Conservation (phyloP, 73 alveolate genomes). For the Paramecium octaurelia region DNA sequence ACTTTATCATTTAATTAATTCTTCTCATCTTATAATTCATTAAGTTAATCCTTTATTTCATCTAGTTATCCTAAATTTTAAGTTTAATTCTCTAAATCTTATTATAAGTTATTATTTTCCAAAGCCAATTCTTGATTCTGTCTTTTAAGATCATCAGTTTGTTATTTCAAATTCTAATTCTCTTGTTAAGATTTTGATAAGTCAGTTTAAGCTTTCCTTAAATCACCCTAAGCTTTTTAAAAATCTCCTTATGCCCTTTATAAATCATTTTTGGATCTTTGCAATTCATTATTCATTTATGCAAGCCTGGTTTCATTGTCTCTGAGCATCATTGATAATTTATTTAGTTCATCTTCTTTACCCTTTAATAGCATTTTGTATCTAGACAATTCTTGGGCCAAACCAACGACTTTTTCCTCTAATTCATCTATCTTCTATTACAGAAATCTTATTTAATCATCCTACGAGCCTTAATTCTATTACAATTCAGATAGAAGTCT, state of each 20-base stretch:
- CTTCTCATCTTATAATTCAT: background rate
- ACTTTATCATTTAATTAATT: background rate
- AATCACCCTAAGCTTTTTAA: background rate
- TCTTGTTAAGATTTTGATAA: background rate
- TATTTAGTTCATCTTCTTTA: constrained; percentile 10
- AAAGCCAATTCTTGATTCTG: background rate
- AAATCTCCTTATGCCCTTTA: background rate
- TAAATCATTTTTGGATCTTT: constrained; percentile 1
- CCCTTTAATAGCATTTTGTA: background rate
- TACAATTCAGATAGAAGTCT: background rate
- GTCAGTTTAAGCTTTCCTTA: background rate
- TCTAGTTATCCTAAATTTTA: constrained; percentile 17
- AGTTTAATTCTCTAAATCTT: background rate
- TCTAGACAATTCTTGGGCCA: constrained; percentile 6
- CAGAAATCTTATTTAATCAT: background rate
- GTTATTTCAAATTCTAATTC: background rate
- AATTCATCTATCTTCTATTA: constrained; percentile 24
- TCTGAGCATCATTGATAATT: background rate
- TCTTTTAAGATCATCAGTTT: background rate
- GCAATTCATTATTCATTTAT: background rate
- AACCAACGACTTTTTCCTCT: constrained; percentile 36
- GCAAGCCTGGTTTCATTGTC: background rate
- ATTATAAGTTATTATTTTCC: background rate
- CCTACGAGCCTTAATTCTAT: background rate
- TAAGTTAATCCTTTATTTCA: background rate